Percentiles rank a stretch among this genome's conserved stretches.
Conservation (phyloP, 1,284 basidiomycete genomes). For the Macrocystidia cucumis region DNA sequence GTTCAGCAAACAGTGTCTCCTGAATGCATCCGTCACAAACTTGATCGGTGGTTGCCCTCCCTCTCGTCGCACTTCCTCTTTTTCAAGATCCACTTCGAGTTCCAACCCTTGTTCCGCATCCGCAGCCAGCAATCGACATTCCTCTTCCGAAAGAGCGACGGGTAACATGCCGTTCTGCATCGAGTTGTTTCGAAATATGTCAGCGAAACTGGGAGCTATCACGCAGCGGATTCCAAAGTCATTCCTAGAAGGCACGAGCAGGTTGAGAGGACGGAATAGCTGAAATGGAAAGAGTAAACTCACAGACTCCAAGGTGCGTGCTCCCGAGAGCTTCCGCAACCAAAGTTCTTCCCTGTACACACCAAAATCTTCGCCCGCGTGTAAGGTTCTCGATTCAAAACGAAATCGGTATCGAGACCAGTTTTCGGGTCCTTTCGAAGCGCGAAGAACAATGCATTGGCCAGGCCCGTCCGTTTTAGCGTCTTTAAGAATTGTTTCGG, state of each 20-base stretch:
- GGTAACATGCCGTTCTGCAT: constrained; percentile 98
- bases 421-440: constrained; percentile 78
- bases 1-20: constrained; percentile 87
- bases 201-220: constrained; percentile 91
- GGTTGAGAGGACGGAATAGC: constrained; percentile 5
- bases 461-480: constrained; percentile 87
- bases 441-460: constrained; percentile 84
- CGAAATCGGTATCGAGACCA: constrained; percentile 78
- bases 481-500: constrained; percentile 97
- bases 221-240: constrained; percentile 93
- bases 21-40: constrained; percentile 84
- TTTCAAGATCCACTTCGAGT: constrained; percentile 87
- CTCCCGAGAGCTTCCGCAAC: constrained; percentile 90
- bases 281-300: constrained; percentile 22
- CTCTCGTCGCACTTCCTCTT: constrained; percentile 72
- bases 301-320: constrained; percentile 95
- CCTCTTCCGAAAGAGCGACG: constrained; percentile 67
- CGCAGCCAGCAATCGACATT: constrained; percentile 70
- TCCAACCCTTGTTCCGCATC: constrained; percentile 80
- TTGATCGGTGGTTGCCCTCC: constrained; percentile 68
- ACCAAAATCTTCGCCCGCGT: constrained; percentile 80
- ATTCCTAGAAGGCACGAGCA: constrained; percentile 40
- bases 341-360: constrained; percentile 89
- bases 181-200: constrained; percentile 89
- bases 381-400: constrained; percentile 85